Evolutionary conservation across 2,329 filamentous ascomycete genomes (phyloP).

Genomic region (Aspergillus fumigatiaffinis): DNA sequence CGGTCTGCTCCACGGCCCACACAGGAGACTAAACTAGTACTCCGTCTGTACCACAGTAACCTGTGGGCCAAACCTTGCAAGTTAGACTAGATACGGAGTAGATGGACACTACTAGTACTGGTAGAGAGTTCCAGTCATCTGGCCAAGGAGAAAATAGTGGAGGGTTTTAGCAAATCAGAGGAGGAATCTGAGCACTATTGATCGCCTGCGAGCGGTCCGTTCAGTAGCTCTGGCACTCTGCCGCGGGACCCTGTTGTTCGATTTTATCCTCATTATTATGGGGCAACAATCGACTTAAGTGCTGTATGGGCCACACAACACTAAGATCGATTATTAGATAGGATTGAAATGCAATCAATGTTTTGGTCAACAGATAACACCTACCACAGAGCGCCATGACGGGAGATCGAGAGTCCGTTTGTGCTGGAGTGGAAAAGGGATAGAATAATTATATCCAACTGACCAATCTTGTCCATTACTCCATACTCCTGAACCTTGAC

Average conservation of each 20-base stretch:
- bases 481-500: neutral
- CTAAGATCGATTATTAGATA: no score
- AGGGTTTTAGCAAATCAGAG: conserved; percentile 8
- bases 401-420: neutral
- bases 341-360: neutral
- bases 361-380: neutral
- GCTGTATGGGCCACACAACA: no score
- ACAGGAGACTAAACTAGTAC: neutral
- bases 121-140: neutral
- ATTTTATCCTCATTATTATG: neutral
- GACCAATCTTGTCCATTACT: neutral
- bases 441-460: neutral
- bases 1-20: neutral
- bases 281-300: neutral
- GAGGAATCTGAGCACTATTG: conserved; percentile 8
- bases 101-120: no score
- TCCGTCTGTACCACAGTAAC: neutral
- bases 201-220: conserved; percentile 18
- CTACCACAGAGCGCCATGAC: no score
- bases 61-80: no score
- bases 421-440: neutral
- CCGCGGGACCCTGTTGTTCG: conserved; percentile 9
- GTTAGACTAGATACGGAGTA: no score
- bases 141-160: neutral
- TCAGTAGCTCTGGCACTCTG: conserved; percentile 10